These are phyloP conservation scores for Sanghuangporus sanghuang DNA, from an alignment of 1,284 basidiomycete genomes.

Conservation along the genomic window DNA sequence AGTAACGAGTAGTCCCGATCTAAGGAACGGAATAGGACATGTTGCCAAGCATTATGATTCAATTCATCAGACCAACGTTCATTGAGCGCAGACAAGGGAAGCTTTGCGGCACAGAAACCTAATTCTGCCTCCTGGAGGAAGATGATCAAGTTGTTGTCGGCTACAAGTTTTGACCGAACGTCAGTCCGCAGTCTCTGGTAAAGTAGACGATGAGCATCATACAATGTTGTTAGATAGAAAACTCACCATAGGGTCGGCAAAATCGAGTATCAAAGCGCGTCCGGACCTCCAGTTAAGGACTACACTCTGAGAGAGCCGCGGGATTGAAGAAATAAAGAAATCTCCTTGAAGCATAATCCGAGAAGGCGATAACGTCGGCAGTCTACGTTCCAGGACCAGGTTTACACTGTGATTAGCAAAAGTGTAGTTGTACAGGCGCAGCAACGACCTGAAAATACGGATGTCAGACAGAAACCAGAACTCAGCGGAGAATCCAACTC, in stretches of 20 bases:
- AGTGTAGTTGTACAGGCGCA: neutral
- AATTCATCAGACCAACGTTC: neutral
- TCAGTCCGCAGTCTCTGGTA: neutral
- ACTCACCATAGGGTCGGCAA: neutral
- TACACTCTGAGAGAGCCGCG: neutral
- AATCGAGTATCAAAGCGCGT: neutral
- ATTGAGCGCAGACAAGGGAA: neutral
- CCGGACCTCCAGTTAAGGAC: neutral
- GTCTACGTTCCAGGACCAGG: neutral
- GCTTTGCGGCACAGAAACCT: neutral
- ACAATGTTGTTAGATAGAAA: neutral
- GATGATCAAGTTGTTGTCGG: neutral
- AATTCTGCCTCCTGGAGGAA: neutral
- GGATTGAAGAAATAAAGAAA: neutral
- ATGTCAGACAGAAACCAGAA: neutral
- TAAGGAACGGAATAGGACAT: neutral
- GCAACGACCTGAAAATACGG: neutral
- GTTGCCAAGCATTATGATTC: neutral
- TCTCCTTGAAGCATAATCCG: neutral
- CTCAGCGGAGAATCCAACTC: neutral
- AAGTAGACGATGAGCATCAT: neutral
- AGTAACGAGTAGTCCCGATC: neutral
- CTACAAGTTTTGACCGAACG: neutral
- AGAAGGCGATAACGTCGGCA: neutral
- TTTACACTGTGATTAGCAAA: neutral